Percentiles rank a stretch among this genome's conserved stretches.
Conservation (phyloP, 371 early-diverging fungal genomes). For the Mucor racemosus region DNA sequence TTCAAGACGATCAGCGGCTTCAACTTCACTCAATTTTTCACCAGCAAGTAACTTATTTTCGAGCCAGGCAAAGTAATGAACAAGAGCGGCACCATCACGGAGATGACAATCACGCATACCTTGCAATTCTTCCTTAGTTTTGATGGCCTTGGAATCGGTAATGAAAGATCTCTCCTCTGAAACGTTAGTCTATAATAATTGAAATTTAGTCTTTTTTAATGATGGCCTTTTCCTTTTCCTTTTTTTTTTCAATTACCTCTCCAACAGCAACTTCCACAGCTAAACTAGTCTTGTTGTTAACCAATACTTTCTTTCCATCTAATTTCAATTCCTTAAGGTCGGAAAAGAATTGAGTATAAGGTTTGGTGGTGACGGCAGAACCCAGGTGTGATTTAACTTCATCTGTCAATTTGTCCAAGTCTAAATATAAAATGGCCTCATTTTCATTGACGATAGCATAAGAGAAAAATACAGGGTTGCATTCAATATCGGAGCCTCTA, state of each 20-base stretch:
- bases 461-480: conserved; percentile 98
- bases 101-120: conserved; percentile 97
- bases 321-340: conserved; percentile 57
- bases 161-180: conserved; percentile 72
- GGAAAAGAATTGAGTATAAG: conserved; percentile 80
- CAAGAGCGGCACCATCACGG: conserved; percentile 94
- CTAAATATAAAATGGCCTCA: conserved; percentile 80
- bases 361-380: conserved; percentile 53
- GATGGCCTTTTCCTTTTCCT: neutral
- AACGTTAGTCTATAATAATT: conserved; percentile 56
- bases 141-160: conserved; percentile 86
- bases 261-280: conserved; percentile 73
- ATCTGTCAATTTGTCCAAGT: conserved; percentile 73
- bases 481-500: conserved; percentile 96
- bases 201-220: conserved; percentile 56
- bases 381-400: conserved; percentile 58
- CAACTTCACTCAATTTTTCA: conserved; percentile 72
- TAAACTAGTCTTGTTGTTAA: conserved; percentile 70
- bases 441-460: conserved; percentile 82
- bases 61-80: conserved; percentile 94
- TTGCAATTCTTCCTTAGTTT: conserved; percentile 90
- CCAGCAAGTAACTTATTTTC: conserved; percentile 81
- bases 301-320: conserved; percentile 44
- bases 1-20: conserved; percentile 81
- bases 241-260: conserved; percentile 27